A percentile compares a stretch with the other conserved stretches of the same genome.
These are phyloP conservation scores for Peltaster fructicola DNA, from an alignment of 2,329 filamentous ascomycete species.

Conservation along the genomic window DNA sequence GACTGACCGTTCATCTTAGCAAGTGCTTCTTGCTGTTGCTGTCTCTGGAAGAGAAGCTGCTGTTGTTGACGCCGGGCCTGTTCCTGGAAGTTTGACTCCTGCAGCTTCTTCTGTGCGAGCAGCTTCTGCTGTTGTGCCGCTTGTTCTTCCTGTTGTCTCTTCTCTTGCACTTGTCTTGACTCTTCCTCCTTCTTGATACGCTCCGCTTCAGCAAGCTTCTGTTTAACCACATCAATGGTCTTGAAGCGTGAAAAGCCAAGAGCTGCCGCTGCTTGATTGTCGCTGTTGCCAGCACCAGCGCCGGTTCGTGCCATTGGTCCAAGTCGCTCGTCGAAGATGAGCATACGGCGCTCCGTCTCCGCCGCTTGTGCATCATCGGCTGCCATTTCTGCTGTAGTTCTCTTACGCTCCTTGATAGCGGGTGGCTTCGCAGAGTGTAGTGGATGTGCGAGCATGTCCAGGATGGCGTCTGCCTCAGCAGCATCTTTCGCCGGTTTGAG, in stretches of 20 bases:
- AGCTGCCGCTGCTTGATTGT: conserved; percentile 49
- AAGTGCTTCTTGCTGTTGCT: conserved; percentile 5
- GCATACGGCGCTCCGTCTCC: conserved; percentile 80
- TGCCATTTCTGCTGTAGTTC: conserved; percentile 84
- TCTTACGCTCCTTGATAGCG: conserved; percentile 74
- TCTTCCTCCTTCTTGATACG: conserved; percentile 40
- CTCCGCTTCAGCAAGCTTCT: conserved; percentile 40
- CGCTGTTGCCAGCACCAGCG: conserved; percentile 47
- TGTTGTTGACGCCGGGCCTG: conserved; percentile 18
- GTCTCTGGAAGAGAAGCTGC: conserved; percentile 3
- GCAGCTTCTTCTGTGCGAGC: conserved; percentile 31
- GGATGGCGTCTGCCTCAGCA: conserved; percentile 51
- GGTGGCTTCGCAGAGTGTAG: conserved; percentile 62
- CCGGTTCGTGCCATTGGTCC: conserved; percentile 39
- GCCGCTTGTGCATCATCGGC: conserved; percentile 86
- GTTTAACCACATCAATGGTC: conserved; percentile 57
- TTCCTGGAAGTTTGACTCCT: conserved; percentile 10
- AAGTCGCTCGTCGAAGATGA: conserved; percentile 73
- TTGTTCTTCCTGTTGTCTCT: conserved; percentile 27
- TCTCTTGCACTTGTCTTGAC: conserved; percentile 29
- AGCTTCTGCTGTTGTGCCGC: conserved; percentile 27
- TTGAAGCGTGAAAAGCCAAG: conserved; percentile 91
- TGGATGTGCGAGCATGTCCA: conserved; percentile 57
- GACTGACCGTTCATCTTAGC: no score
- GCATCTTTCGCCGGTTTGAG: conserved; percentile 56